Evolutionary conservation across 768 basidiomycete species (phyloP).

Genomic region (Suillus americanus): DNA sequence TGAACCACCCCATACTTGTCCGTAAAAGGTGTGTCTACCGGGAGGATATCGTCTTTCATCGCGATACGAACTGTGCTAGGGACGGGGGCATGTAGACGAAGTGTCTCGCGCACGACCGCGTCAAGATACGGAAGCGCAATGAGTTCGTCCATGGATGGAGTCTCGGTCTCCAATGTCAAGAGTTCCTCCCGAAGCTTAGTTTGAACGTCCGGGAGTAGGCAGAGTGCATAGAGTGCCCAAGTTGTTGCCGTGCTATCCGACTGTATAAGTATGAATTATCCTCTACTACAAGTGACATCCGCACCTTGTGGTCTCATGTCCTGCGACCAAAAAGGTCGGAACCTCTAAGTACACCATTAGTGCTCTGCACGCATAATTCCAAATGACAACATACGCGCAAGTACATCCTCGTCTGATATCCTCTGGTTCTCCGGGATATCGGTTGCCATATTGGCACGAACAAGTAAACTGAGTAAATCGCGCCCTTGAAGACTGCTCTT

Average conservation of each 20-base stretch:
- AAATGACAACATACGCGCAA: constrained; percentile 44
- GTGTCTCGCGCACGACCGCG: constrained; percentile 55
- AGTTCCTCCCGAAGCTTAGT: constrained; percentile 60
- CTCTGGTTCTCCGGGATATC: constrained; percentile 55
- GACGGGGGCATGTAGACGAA: constrained; percentile 57
- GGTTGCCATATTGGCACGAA: constrained; percentile 63
- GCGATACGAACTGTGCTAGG: constrained; percentile 43
- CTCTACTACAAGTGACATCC: not conserved
- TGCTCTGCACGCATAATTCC: too few relatives aligned
- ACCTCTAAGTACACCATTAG: constrained; percentile 43
- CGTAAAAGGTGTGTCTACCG: constrained; percentile 44
- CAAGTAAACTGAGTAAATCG: constrained; percentile 60
- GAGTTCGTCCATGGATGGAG: constrained; percentile 69
- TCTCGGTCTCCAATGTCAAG: constrained; percentile 48
- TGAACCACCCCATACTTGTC: constrained; percentile 43
- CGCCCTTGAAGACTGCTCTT: constrained; percentile 36
- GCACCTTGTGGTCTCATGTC: constrained; percentile 58
- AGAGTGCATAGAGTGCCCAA: constrained; percentile 62
- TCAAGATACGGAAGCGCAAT: constrained; percentile 71
- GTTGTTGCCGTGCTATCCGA: constrained; percentile 37
- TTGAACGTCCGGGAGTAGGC: constrained; percentile 48
- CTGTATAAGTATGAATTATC: not conserved
- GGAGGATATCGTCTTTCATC: constrained; percentile 52
- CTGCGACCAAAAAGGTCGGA: constrained; percentile 59
- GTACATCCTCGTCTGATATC: constrained; percentile 62